Evolutionary conservation across 192 early-diverging fungal genomes (phyloP), one percentile per base, ranked within the genome.

Genomic region (Ambispora gerdemannii): DNA sequence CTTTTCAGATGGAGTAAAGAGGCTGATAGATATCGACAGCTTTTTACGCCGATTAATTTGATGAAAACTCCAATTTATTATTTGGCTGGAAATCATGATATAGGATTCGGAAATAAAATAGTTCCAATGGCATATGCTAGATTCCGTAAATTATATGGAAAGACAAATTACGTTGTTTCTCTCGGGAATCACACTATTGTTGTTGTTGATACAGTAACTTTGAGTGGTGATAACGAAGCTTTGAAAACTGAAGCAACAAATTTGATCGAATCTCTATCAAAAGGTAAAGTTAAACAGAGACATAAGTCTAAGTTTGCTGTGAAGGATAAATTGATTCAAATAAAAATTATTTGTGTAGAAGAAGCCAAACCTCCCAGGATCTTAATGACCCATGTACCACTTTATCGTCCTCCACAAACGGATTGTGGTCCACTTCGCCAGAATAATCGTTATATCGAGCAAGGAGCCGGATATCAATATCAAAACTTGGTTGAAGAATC

Each of bases 51-150:
- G 47, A 7, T 60, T 70, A 24, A 69, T 58, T 19, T 59, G 25
- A 24, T 67, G 67, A 34, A 20, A 28, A 55, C 63, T 50, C 22
- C 53, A 70, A 43, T 60, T 59, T 19, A 73, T 73, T 81, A 89
- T 71, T 87, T 91, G 76, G 89, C 89, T 2, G 96, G 96, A 3
- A 98, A 95, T 77, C 96, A 98, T 75, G 96, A 98, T 75, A 87
- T 95, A 51, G 96, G 96, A 0, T 91, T 91, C 38, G 88, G 91
- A 19, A 79, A 88, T 60, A 80, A 81, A 0, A 67, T 93, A 17
- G 72, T 83, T 24, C 49, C 20, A 0, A 4, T 28, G 0, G 80
- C 82, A 10, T 66, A 85, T 20, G 43, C 64, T 0, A 74, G 89
- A 24, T 91, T 84, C 62, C 75, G 81, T 31, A 34, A 59, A 27